phyloP scores from a whole-genome alignment of 2,329 filamentous ascomycete species.

The Cryphonectria nitschkei region DNA sequence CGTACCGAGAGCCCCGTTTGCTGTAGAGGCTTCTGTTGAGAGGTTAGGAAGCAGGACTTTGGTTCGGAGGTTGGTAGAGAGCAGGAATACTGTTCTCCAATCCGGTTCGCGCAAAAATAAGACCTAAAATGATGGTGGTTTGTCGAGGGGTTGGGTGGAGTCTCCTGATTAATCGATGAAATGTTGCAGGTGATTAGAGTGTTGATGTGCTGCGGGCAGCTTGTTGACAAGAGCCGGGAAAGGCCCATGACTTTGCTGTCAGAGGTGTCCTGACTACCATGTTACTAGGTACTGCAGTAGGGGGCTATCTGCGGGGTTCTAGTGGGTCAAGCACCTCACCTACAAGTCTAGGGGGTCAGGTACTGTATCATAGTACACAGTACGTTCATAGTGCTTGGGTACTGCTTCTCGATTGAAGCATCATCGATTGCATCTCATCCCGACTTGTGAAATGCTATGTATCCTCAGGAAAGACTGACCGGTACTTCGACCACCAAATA shows the following conservation, averaged over 20 bases:
- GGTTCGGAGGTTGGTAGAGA: background rate
- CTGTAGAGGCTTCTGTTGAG: background rate
- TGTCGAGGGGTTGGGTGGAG: background rate
- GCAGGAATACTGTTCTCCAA: background rate
- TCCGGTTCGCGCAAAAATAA: background rate
- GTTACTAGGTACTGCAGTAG: background rate
- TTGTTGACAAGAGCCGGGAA: background rate
- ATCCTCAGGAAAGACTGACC: background rate
- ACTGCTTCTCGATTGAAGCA: background rate
- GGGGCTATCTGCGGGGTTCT: background rate
- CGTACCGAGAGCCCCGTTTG: background rate
- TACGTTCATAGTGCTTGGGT: background rate
- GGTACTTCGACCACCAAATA: background rate
- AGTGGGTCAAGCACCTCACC: background rate
- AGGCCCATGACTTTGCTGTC: background rate
- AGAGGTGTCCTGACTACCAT: background rate
- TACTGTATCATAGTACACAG: background rate
- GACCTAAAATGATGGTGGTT: background rate
- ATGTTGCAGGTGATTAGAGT: background rate
- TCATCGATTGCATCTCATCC: background rate
- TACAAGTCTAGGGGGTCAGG: background rate
- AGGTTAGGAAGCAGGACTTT: background rate
- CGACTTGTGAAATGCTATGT: background rate
- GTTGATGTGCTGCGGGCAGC: background rate
- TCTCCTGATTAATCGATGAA: slow-evolving; percentile 3